Evolutionary conservation across 2,329 filamentous ascomycete genomes (phyloP).

Genomic region (Apiospora saccharicola): DNA sequence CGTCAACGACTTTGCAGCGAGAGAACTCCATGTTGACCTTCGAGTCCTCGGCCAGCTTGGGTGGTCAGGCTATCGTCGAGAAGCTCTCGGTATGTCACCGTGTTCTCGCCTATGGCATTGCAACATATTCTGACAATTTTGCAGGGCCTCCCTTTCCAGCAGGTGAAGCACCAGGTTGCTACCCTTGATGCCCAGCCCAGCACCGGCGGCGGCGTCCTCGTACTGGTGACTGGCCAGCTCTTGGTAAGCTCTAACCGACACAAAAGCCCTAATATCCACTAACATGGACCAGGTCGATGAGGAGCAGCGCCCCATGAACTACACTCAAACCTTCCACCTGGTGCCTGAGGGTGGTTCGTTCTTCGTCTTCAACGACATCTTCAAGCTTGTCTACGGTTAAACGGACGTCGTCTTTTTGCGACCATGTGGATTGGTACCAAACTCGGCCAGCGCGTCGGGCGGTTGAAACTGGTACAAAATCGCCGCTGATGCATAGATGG

Average conservation of each 20-base stretch:
- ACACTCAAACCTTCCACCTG: constrained; percentile 89
- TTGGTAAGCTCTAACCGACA: constrained; percentile 63
- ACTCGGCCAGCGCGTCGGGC: background rate
- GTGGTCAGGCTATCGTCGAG: constrained; percentile 71
- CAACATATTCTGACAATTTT: background rate
- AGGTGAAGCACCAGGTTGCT: constrained; percentile 78
- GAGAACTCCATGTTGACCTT: constrained; percentile 93
- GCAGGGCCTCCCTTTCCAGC: constrained; percentile 44
- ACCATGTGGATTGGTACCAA: background rate
- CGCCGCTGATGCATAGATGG: background rate
- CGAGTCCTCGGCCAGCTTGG: constrained; percentile 73
- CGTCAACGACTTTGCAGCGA: constrained; percentile 61
- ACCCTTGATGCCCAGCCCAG: constrained; percentile 87
- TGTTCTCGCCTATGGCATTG: constrained; percentile 24
- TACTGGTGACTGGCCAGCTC: constrained; percentile 87
- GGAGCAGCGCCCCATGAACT: constrained; percentile 86
- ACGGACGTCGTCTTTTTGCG: background rate
- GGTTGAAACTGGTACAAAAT: background rate
- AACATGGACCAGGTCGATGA: constrained; percentile 74
- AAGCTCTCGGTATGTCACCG: constrained; percentile 75
- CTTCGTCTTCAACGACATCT: constrained; percentile 94
- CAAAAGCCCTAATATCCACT: constrained; percentile 15
- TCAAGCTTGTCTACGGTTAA: constrained; percentile 82
- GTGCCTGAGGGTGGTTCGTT: constrained; percentile 74
- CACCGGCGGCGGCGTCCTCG: constrained; percentile 74